Conservation (phyloP, 2,329 filamentous ascomycete species). For the Hypoxylon sp. region DNA sequence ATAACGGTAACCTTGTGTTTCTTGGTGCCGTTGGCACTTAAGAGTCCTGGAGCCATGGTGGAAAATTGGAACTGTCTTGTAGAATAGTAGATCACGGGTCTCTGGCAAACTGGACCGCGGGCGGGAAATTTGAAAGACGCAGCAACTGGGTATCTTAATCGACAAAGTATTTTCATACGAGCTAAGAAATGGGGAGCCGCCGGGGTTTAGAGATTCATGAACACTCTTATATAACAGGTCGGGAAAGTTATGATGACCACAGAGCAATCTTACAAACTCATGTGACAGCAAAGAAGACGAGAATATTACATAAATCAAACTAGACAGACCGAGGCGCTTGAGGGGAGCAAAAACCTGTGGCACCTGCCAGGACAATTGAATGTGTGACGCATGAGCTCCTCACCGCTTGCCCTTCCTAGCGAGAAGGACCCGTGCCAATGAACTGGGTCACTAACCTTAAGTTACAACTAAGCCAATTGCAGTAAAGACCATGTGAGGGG, state of each 20-base stretch:
- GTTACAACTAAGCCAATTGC: conserved; percentile 19
- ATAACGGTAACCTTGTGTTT: conserved; percentile 95
- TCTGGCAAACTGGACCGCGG: conserved; percentile 19
- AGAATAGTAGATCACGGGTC: conserved; percentile 22
- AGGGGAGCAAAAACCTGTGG: conserved; percentile 33
- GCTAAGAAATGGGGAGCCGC: conserved; percentile 12
- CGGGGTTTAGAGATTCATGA: conserved; percentile 7
- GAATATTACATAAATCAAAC: conserved; percentile 23
- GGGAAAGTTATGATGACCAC: not conserved
- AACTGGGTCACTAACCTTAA: conserved; percentile 28
- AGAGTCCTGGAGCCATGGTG: conserved; percentile 52
- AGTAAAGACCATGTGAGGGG: conserved; percentile 5
- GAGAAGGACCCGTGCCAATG: conserved; percentile 12
- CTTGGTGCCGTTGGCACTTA: conserved; percentile 71
- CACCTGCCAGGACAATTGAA: conserved; percentile 27
- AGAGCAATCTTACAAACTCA: conserved; percentile 29
- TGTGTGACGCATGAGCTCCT: conserved; percentile 42
- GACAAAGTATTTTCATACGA: conserved; percentile 39
- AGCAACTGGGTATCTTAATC: conserved; percentile 37
- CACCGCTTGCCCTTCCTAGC: conserved; percentile 33
- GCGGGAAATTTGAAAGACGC: conserved; percentile 33
- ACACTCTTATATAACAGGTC: conserved; percentile 27
- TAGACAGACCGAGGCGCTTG: conserved; percentile 40
- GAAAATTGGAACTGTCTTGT: conserved; percentile 39
- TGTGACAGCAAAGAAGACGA: conserved; percentile 36